Evolutionary conservation across 768 basidiomycete species (phyloP).

Genomic region (Mycena polygramma): DNA sequence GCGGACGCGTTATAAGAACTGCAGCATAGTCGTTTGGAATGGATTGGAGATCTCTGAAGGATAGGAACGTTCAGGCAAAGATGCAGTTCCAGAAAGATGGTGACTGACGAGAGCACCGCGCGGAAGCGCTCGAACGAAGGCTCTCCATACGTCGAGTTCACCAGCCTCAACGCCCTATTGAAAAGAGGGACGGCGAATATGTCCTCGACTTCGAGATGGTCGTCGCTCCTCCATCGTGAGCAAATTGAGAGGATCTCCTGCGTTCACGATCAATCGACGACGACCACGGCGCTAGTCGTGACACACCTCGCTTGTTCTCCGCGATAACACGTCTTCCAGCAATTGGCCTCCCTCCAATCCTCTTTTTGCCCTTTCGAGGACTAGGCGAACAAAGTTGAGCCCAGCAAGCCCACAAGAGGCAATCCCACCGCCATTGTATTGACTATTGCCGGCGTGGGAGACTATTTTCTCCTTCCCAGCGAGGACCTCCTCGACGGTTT

Average conservation of each 20-base stretch:
- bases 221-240: constrained; percentile 63
- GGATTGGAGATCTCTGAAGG: constrained; percentile 45
- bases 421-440: constrained; percentile 61
- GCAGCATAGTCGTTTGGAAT: constrained; percentile 45
- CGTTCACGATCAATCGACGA: background rate
- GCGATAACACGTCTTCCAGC: constrained; percentile 49
- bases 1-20: constrained; percentile 75
- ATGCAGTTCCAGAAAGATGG: background rate
- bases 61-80: background rate
- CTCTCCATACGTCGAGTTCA: constrained; percentile 51
- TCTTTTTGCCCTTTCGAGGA: constrained; percentile 54
- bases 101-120: constrained; percentile 45
- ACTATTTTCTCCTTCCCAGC: constrained; percentile 54
- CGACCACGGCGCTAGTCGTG: background rate
- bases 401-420: constrained; percentile 78
- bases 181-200: constrained; percentile 64
- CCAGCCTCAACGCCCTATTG: constrained; percentile 51
- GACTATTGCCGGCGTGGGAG: constrained; percentile 66
- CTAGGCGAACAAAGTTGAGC: constrained; percentile 71
- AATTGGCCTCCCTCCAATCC: constrained; percentile 46
- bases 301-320: constrained; percentile 53
- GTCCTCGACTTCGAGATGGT: constrained; percentile 71
- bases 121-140: constrained; percentile 56
- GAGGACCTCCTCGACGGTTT: constrained; percentile 35
- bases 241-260: constrained; percentile 74